A percentile compares a stretch with the other conserved stretches of the same genome.
These are phyloP conservation scores for Dendrobium officinale DNA, from an alignment of 106 monocot species.

Conservation along the genomic window DNA sequence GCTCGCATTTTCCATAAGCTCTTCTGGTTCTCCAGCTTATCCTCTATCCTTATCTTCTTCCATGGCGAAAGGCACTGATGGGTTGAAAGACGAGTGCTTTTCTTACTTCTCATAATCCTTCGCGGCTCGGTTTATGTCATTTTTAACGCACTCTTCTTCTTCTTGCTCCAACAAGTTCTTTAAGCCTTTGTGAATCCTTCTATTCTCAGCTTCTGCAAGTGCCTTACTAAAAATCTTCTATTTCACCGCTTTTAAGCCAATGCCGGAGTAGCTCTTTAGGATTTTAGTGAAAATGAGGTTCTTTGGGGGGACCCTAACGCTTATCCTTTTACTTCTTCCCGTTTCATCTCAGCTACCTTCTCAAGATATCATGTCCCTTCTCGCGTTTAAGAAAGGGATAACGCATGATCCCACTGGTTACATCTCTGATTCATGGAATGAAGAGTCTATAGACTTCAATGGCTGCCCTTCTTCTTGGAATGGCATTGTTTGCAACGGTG, in stretches of 20 bases:
- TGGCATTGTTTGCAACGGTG: slow-evolving; percentile 77
- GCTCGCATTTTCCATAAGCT: neutral
- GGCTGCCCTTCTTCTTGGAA: slow-evolving; percentile 98
- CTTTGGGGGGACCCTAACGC: slow-evolving; percentile 12
- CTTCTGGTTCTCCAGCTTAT: neutral
- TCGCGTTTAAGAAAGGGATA: slow-evolving; percentile 86
- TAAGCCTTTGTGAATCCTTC: slow-evolving; percentile 6
- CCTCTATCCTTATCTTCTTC: neutral
- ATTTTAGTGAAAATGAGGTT: slow-evolving; percentile 24
- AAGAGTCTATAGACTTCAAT: slow-evolving; percentile 87
- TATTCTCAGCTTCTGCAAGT: neutral
- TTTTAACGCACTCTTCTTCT: slow-evolving; percentile 18
- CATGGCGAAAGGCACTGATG: slow-evolving; percentile 6
- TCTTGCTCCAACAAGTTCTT: neutral
- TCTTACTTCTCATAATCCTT: slow-evolving; percentile 10
- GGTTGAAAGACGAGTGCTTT: slow-evolving; percentile 10
- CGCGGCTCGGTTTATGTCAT: slow-evolving; percentile 37
- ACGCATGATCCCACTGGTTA: slow-evolving; percentile 77
- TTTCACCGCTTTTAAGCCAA: neutral
- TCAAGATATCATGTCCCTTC: slow-evolving; percentile 68
- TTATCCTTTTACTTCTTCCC: slow-evolving; percentile 30
- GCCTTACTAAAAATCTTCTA: neutral
- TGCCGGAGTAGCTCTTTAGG: neutral
- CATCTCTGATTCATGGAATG: slow-evolving; percentile 81
- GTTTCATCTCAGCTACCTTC: slow-evolving; percentile 66